Evolutionary conservation across 2,329 filamentous ascomycete species (phyloP), one percentile per base, ranked within the genome.

Genomic region (Talaromyces sp.): DNA sequence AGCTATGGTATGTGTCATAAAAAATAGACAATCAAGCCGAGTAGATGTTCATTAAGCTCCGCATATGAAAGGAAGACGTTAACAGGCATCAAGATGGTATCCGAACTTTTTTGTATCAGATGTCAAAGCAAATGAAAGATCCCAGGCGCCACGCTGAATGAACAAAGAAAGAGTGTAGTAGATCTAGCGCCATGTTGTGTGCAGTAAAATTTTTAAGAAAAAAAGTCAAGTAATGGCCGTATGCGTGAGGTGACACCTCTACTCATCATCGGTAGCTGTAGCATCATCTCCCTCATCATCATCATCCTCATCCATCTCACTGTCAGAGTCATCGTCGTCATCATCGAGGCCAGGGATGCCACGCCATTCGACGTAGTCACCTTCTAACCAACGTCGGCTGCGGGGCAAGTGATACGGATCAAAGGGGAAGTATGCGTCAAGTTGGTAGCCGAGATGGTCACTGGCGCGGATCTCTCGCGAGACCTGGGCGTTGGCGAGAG

Each of bases 361-460:
- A 58, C 84, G 84, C 89, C 91, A 97, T 46, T 86, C 80, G 27
- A 93, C 82, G 67, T 96, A 97, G 67, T 95, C 88, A 17, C 84
- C 82, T 57, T 91, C 88, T 11, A 99, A 76, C 95, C 94, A 97
- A 54, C 86, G 82, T 72, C 89, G 91, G 71, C 92, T 97, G 61
- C 86, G 80, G 0, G 92, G 92, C 45, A 99, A 78, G 65, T 93
- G 88, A 71, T 97, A 99, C 2, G 95, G 95, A 69, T 99, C 94
- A 66, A 99, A 99, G 0, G 94, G 94, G 67, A 97, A 99, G 71
- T 96, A 97, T 0, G 91, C 89, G 63, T 97, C 92, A 1, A 99
- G 82, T 71, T 96, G 88, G 65, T 93, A 87, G 65, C 86, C 88
- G 57, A 87, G 86, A 61, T 96, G 90, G 53, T 89, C 88, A 49